phyloP scores from a whole-genome alignment of 83 land plant genomes.

The Picea mariana region DNA sequence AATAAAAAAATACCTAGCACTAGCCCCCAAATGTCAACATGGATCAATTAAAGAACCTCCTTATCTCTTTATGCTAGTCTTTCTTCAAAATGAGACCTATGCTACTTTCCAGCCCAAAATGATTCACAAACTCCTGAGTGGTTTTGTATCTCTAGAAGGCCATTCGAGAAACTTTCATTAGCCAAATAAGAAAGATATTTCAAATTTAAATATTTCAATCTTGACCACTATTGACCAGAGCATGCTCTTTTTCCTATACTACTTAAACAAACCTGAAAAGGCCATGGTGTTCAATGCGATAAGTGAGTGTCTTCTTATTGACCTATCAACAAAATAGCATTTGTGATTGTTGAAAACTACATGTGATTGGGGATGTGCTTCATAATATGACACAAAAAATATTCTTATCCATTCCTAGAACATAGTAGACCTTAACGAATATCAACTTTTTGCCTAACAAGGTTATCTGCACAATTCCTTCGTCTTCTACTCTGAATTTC shows the following conservation, averaged over 20 bases:
- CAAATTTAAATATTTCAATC: background rate
- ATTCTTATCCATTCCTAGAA: background rate
- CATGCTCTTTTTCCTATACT: background rate
- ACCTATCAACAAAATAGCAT: background rate
- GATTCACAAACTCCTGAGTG: background rate
- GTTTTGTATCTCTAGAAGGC: background rate
- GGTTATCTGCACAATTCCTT: background rate
- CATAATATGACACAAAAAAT: background rate
- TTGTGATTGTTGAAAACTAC: slow-evolving; percentile 1
- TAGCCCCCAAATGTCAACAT: background rate
- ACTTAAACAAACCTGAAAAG: background rate
- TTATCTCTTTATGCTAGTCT: background rate
- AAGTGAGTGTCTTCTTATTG: background rate
- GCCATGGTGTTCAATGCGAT: background rate
- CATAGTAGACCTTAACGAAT: background rate
- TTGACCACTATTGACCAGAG: background rate
- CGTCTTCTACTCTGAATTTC: background rate
- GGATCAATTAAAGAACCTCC: background rate
- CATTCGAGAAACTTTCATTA: background rate
- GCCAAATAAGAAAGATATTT: background rate
- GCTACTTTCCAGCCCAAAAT: background rate
- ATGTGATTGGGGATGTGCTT: background rate
- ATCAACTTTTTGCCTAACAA: background rate
- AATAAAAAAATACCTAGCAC: background rate
- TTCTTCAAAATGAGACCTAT: background rate